Conservation (phyloP, 768 basidiomycete species). For the Floccularia luteovirens region DNA sequence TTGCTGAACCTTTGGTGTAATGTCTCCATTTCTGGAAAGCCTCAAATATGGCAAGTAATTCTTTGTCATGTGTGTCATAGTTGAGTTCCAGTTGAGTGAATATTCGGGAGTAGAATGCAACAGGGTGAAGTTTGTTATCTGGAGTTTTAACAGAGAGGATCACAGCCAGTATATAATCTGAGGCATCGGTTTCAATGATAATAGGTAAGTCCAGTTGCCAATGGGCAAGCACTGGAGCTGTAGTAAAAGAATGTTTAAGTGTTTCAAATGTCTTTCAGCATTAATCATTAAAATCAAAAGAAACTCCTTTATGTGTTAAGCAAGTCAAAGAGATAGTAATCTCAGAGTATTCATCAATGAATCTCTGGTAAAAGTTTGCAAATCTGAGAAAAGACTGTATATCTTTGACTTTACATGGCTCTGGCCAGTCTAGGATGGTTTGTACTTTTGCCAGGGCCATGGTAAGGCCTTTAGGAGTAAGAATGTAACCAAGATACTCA, state of each 20-base stretch:
- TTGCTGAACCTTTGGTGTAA: not conserved
- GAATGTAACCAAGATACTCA: too few relatives aligned
- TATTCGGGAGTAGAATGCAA: constrained; percentile 19
- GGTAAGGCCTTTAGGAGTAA: not conserved
- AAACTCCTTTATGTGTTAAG: not conserved
- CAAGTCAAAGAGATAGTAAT: constrained; percentile 12
- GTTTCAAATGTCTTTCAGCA: constrained; percentile 9
- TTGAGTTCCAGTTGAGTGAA: not conserved
- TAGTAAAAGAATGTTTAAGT: not conserved
- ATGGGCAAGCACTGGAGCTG: constrained; percentile 12
- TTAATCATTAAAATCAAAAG: constrained; percentile 12
- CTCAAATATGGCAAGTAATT: not conserved
- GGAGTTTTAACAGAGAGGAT: constrained; percentile 4
- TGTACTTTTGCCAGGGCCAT: constrained; percentile 35
- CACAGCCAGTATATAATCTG: not conserved
- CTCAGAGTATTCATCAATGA: constrained; percentile 26
- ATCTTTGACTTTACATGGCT: constrained; percentile 5
- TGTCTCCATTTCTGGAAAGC: not conserved
- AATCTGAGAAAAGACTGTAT: not conserved
- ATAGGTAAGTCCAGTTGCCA: not conserved
- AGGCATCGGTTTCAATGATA: not conserved
- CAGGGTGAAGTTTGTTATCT: constrained; percentile 6
- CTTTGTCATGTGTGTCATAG: not conserved
- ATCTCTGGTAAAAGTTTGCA: constrained; percentile 33
- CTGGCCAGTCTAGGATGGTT: constrained; percentile 25